Percentiles rank a stretch among this genome's conserved stretches.
phyloP scores from a whole-genome alignment of 2,329 filamentous ascomycete genomes.

The Cladosporium sp. region DNA sequence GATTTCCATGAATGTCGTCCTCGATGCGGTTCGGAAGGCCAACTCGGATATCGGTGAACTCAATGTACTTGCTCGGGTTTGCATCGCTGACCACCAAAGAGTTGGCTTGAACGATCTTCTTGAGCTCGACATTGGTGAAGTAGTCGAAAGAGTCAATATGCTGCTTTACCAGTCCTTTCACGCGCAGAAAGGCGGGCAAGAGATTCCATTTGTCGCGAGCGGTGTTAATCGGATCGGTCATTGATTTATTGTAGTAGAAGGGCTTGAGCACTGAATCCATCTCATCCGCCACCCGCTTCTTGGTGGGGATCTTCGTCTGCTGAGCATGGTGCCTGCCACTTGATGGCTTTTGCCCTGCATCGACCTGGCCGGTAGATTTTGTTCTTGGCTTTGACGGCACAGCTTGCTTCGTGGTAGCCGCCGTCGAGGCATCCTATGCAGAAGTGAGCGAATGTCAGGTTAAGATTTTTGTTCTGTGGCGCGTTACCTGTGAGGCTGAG shows the following conservation, averaged over 20 bases:
- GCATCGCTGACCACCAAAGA: slow-evolving; percentile 84
- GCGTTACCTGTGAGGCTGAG: slow-evolving; percentile 23
- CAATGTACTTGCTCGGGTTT: slow-evolving; percentile 82
- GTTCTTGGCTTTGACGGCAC: slow-evolving; percentile 11
- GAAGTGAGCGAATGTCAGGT: background rate
- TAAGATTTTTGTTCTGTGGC: slow-evolving; percentile 10
- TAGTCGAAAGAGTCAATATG: slow-evolving; percentile 99
- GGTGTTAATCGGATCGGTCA: slow-evolving; percentile 64
- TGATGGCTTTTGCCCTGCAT: background rate
- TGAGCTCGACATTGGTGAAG: slow-evolving; percentile 93
- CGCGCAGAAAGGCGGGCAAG: slow-evolving; percentile 92
- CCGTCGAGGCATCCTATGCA: slow-evolving; percentile 4
- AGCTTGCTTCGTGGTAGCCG: slow-evolving; percentile 13
- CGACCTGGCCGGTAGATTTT: background rate
- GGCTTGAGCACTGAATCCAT: slow-evolving; percentile 58
- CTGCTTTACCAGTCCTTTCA: slow-evolving; percentile 94
- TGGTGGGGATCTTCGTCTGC: slow-evolving; percentile 13
- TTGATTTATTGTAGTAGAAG: slow-evolving; percentile 62
- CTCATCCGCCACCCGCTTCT: slow-evolving; percentile 31
- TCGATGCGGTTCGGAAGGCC: slow-evolving; percentile 74
- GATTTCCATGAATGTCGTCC: slow-evolving; percentile 62
- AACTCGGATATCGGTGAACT: slow-evolving; percentile 68
- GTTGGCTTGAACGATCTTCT: slow-evolving; percentile 92
- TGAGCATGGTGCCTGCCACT: slow-evolving; percentile 12
- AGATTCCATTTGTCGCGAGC: slow-evolving; percentile 92